These are phyloP conservation scores for Cenchrus fungigraminus DNA, from an alignment of 176 grass and related monocot species.

Conservation along the genomic window DNA sequence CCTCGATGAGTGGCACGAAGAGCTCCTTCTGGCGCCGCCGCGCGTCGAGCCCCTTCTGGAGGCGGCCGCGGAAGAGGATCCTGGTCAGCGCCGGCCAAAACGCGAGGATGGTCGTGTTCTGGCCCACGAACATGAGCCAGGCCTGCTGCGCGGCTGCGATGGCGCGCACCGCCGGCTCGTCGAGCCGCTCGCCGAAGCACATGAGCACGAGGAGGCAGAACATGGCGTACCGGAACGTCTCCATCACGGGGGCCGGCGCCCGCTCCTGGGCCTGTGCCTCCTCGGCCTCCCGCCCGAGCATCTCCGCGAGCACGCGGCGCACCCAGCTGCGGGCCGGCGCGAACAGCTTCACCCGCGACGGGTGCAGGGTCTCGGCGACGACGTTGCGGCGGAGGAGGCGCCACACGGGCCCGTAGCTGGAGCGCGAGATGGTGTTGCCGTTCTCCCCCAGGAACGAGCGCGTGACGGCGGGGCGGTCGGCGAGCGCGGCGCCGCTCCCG, in stretches of 20 bases:
- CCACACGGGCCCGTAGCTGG: slow-evolving; percentile 59
- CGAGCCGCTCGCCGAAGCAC: slow-evolving; percentile 75
- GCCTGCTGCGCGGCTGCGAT: slow-evolving; percentile 44
- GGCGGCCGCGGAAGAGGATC: slow-evolving; percentile 44
- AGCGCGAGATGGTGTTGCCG: slow-evolving; percentile 41
- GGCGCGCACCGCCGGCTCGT: slow-evolving; percentile 47
- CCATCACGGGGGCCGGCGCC: slow-evolving; percentile 4
- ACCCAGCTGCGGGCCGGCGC: slow-evolving; percentile 49
- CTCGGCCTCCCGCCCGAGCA: neutral
- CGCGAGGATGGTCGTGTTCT: slow-evolving; percentile 34
- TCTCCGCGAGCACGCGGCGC: slow-evolving; percentile 33
- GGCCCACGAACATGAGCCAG: slow-evolving; percentile 35
- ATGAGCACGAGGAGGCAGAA: slow-evolving; percentile 70
- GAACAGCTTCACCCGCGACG: slow-evolving; percentile 50
- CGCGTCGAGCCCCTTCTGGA: neutral
- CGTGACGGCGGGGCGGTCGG: slow-evolving; percentile 37
- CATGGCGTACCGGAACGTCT: slow-evolving; percentile 58
- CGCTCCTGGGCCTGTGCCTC: neutral
- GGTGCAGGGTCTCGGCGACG: slow-evolving; percentile 56
- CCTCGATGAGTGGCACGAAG: slow-evolving; percentile 38
- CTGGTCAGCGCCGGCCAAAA: slow-evolving; percentile 45
- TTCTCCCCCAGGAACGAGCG: slow-evolving; percentile 22
- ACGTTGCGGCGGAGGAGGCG: slow-evolving; percentile 68
- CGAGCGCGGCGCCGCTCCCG: slow-evolving; percentile 44
- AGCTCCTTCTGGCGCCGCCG: slow-evolving; percentile 36